A percentile compares a stretch with the other conserved stretches of the same genome.
Evolutionary conservation across 805 yeast species (phyloP).

Genomic region (Novakomyces olei): DNA sequence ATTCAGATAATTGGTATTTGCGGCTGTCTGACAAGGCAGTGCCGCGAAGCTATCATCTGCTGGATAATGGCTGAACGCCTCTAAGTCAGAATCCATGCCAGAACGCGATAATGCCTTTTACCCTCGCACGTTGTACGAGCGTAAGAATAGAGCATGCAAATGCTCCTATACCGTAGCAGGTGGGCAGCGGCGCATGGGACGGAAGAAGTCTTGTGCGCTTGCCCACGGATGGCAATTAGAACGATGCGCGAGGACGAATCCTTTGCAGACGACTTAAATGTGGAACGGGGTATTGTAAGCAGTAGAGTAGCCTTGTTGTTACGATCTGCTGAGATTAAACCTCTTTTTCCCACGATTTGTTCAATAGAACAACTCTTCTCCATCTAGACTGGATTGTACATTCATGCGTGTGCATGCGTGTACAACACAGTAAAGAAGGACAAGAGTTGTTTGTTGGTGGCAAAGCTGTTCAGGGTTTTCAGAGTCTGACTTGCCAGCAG

Average conservation of each 20-base stretch:
- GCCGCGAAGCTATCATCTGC: constrained; percentile 30
- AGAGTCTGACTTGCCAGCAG: too few species aligned
- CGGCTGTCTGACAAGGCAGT: constrained; percentile 26
- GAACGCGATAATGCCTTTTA: constrained; percentile 23
- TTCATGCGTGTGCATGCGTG: too few species aligned
- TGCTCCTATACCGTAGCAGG: constrained; percentile 25
- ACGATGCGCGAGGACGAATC: constrained; percentile 26
- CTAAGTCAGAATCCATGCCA: constrained; percentile 34
- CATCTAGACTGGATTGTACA: too few species aligned
- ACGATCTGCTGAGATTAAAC: constrained; percentile 31
- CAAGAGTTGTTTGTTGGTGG: too few species aligned
- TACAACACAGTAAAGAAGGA: too few species aligned
- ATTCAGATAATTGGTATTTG: constrained; percentile 26
- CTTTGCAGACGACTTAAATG: constrained; percentile 26
- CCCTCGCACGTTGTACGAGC: constrained; percentile 23
- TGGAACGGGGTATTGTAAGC: constrained; percentile 28
- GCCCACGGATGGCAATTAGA: constrained; percentile 24
- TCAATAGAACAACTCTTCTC: constrained; percentile 12
- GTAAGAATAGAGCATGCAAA: constrained; percentile 20
- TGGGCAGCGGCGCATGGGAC: constrained; percentile 18
- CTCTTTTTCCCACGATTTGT: constrained; percentile 15
- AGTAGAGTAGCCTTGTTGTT: constrained; percentile 34
- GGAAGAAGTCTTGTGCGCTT: constrained; percentile 22
- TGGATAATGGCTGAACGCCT: constrained; percentile 29
- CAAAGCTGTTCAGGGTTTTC: too few species aligned